Evolutionary conservation across 352 stramenopile genomes (phyloP).

Genomic region (Globisporangium cystogenes): DNA sequence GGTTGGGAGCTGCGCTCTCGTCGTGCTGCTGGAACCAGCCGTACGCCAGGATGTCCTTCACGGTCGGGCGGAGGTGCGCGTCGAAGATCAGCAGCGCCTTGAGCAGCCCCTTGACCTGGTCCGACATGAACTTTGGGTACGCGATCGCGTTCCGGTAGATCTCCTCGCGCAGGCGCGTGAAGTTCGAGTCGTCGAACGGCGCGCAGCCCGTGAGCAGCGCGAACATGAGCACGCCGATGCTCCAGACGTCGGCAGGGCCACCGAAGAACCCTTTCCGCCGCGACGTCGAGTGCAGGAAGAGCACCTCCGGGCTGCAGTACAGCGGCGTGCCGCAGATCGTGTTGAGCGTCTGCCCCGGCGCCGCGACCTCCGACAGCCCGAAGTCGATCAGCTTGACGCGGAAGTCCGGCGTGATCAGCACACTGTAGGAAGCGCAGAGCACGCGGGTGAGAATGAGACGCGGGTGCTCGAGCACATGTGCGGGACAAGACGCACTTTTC

Average conservation of each 20-base stretch:
- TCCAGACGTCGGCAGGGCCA: slow-evolving; percentile 73
- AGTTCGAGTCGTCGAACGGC: slow-evolving; percentile 76
- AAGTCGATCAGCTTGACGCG: slow-evolving; percentile 96
- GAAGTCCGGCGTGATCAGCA: slow-evolving; percentile 89
- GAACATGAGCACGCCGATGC: slow-evolving; percentile 74
- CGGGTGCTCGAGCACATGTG: not conserved
- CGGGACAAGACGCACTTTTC: slow-evolving; percentile 82
- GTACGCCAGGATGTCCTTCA: slow-evolving; percentile 57
- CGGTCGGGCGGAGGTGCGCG: slow-evolving; percentile 43
- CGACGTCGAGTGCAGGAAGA: slow-evolving; percentile 49
- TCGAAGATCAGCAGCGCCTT: slow-evolving; percentile 66
- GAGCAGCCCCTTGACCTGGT: slow-evolving; percentile 56
- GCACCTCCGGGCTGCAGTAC: slow-evolving; percentile 77
- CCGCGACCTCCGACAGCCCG: slow-evolving; percentile 89
- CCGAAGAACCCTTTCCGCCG: slow-evolving; percentile 44
- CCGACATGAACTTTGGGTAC: slow-evolving; percentile 58
- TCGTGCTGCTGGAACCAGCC: slow-evolving; percentile 37
- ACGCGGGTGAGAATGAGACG: not conserved
- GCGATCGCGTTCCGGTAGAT: slow-evolving; percentile 64
- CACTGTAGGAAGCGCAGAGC: slow-evolving; percentile 24
- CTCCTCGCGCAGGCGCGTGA: slow-evolving; percentile 52
- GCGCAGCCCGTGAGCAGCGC: slow-evolving; percentile 76
- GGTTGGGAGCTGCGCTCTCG: not conserved
- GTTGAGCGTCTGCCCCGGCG: slow-evolving; percentile 54
- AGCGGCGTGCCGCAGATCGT: slow-evolving; percentile 78